Conservation (phyloP, 768 basidiomycete species). For the Boletales sp. region DNA sequence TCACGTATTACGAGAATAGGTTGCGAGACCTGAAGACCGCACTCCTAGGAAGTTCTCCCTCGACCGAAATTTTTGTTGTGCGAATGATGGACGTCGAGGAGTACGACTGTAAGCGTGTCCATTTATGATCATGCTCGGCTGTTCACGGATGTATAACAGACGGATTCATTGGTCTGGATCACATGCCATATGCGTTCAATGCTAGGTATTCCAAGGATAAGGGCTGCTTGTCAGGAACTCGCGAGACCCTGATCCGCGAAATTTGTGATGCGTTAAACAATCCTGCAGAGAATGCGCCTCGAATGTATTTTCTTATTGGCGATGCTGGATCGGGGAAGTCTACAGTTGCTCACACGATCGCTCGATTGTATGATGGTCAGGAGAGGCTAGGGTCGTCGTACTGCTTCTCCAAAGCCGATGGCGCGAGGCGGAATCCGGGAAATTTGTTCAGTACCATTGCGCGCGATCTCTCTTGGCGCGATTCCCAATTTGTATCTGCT, state of each 20-base stretch:
- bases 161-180: conserved; percentile 1
- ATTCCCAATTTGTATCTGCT: no score
- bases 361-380: no score
- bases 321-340: no score
- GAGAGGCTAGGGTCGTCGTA: no score
- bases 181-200: conserved; percentile 6
- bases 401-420: no score
- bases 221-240: conserved; percentile 1
- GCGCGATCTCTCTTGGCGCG: no score
- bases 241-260: background rate
- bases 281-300: background rate
- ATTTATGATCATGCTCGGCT: background rate
- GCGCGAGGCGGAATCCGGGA: no score
- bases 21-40: background rate
- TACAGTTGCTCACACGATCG: no score
- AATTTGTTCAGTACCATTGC: no score
- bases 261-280: background rate
- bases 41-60: background rate
- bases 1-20: background rate
- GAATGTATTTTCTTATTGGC: conserved; percentile 20
- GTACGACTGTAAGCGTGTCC: background rate
- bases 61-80: no score
- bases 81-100: background rate
- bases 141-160: background rate
- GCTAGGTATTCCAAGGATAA: conserved; percentile 9